Base-by-base conservation (phyloP, 805 yeast species). In the Helenozyma baotianmanensis region DNA sequence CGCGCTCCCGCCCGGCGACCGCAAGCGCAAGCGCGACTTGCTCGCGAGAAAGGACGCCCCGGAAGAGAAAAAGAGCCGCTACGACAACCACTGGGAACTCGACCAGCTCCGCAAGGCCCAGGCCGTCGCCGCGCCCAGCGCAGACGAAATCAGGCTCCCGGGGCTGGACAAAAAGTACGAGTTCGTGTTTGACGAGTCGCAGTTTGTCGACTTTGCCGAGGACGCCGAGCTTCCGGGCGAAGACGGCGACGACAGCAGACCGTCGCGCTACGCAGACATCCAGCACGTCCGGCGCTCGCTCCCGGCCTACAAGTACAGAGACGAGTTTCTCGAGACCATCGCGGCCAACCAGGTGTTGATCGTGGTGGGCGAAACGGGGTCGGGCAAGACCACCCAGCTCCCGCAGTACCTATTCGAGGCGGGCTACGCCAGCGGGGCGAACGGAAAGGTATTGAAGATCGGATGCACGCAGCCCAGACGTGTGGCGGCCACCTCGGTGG, bases 391-490 rank as follows among this genome's bases (percentile, higher is more conserved):
- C 0, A 89, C 97, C 0, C 97, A 89, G 55, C 54, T 89, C 8
- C 96, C 97, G 0, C 97, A 89, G 50, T 89, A 80, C 50, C 60
- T 89, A 9, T 74, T 76, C 37, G 95, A 88, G 48, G 89, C 82
- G 14, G 95, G 96, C 0, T 87, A 79, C 47, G 74, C 75, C 1
- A 64, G 38, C 1, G 40, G 45, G 4, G 14, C 28, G 5, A 12
- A n/a, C 7, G 51, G 46, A 1, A 36, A 38, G n/a, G 39, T 34
- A 6, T 35, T 52, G 42, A 76, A 64, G 40, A 70, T 89, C 4
- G 96, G 88, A 1, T 86, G 95, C 48, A 89, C 97, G 0, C 97
- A 89, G 56, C 97, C 97, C 0, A 74, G 97, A 49, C 70, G 97
- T 50, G 97, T 90, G 7, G 97, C 97, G 0, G 97, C 97, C 1